Base-by-base conservation (phyloP, 495 filamentous ascomycete genomes). In the Aspergillus cavernicola region DNA sequence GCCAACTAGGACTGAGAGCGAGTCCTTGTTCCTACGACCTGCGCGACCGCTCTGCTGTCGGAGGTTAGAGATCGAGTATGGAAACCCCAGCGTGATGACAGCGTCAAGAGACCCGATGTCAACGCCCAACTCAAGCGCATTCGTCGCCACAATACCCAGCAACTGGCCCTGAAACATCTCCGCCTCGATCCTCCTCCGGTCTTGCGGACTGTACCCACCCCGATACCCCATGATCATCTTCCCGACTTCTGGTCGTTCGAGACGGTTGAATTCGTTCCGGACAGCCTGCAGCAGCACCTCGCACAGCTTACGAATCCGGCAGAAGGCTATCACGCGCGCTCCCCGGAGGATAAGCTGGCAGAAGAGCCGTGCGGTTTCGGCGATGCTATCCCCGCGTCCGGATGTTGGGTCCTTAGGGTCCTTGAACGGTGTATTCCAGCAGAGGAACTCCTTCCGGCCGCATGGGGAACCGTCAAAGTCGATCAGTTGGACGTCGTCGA, bases 121-220 rank as follows among this genome's bases (percentile, higher is more conserved):
- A 35, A 99, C 87, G 12, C 93, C 93, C 1, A 99, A 69, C 65
- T 97, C 93, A 6, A 99, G 75, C 6, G 93, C 93, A 50, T 84
- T 96, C 2, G 93, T 99, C 7, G 92, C 93, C 8, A 99, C 80
- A 50, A 99, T 93, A 4, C 93, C 95, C 63, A 97, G 77, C 6
- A 99, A 74, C 60, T 91, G 90, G 0, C 93, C 93, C 42, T 95
- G 89, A 57, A 97, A 97, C 93, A 99, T 97, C 62, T 97, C 93
- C 29, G 78, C 85, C 68, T 99, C 93, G 41, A 99, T 97, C 41
- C 77, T 74, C 19, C 95, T 81, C 33, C 93, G 80, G 64, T 99
- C 93, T 72, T 97, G 92, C 11, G 93, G 85, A 10, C 91, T 96
- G 65, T 99, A 99, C 1, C 93, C 93, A 13, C 93, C 95, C 53